Percentiles rank a stretch among this genome's conserved stretches.
Evolutionary conservation across 495 filamentous ascomycete species (phyloP).

Genomic region (Schizothecium vesticola): DNA sequence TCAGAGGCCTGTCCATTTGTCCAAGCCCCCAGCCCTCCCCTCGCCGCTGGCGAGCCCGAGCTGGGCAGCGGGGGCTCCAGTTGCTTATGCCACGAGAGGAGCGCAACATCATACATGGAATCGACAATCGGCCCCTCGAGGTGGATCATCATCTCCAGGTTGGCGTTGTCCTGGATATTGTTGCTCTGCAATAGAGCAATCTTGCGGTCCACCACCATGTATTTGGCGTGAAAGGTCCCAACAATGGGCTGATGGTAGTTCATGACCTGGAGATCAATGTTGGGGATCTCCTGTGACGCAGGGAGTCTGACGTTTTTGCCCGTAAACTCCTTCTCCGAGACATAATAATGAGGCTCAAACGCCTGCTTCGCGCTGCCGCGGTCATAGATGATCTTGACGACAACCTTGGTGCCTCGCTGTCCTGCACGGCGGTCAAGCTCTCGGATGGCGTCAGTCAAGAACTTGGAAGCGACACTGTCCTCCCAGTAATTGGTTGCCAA

Average conservation of each 20-base stretch:
- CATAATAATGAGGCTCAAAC: slow-evolving; percentile 56
- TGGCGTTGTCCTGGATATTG: slow-evolving; percentile 75
- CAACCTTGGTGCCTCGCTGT: slow-evolving; percentile 48
- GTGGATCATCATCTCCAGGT: slow-evolving; percentile 75
- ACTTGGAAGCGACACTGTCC: slow-evolving; percentile 57
- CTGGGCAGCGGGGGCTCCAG: slow-evolving; percentile 58
- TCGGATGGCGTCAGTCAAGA: slow-evolving; percentile 61
- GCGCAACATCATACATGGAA: slow-evolving; percentile 63
- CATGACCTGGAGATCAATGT: slow-evolving; percentile 66
- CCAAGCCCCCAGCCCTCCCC: slow-evolving; percentile 18
- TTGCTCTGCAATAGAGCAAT: slow-evolving; percentile 66
- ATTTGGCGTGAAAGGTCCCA: slow-evolving; percentile 75
- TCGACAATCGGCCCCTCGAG: slow-evolving; percentile 74
- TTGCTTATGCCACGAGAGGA: slow-evolving; percentile 65
- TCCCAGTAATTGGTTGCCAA: slow-evolving; percentile 74
- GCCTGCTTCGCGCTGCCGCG: slow-evolving; percentile 60
- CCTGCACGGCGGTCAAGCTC: slow-evolving; percentile 64
- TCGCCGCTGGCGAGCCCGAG: slow-evolving; percentile 45
- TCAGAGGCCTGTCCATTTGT: slow-evolving; percentile 8
- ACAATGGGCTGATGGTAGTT: slow-evolving; percentile 69
- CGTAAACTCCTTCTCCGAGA: slow-evolving; percentile 53
- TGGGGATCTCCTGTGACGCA: slow-evolving; percentile 55
- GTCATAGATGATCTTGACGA: slow-evolving; percentile 74
- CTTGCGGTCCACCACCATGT: slow-evolving; percentile 67
- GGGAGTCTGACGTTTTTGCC: slow-evolving; percentile 55